phyloP scores from a whole-genome alignment of 768 basidiomycete genomes.

The Serendipita sp. region DNA sequence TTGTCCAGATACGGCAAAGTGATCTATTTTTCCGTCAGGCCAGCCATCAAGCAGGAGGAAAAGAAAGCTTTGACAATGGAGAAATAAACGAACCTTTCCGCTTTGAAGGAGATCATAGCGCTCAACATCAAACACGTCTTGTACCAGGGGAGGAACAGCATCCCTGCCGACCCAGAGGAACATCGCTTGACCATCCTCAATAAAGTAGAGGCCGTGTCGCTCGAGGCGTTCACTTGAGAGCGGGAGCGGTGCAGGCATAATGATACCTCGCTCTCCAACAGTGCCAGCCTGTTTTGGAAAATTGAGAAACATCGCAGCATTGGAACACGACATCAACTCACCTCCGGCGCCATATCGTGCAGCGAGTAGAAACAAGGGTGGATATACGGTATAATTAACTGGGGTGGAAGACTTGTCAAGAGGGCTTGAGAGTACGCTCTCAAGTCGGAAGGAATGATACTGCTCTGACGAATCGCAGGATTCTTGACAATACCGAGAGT shows the following conservation, averaged over 20 bases:
- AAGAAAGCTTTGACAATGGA: background rate
- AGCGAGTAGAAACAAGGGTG: conserved; percentile 92
- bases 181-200: conserved; percentile 95
- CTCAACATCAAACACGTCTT: conserved; percentile 87
- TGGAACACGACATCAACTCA: conserved; percentile 20
- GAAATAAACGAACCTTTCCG: conserved; percentile 55
- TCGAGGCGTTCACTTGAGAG: conserved; percentile 91
- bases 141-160: conserved; percentile 85
- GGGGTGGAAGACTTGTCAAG: conserved; percentile 78
- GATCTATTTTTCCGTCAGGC: conserved; percentile 38
- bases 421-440: conserved; percentile 89
- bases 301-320: conserved; percentile 1
- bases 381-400: conserved; percentile 83
- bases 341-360: conserved; percentile 91
- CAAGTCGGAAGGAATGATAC: conserved; percentile 93
- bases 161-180: conserved; percentile 99
- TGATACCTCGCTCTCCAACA: conserved; percentile 74
- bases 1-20: conserved; percentile 88
- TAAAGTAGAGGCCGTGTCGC: conserved; percentile 87
- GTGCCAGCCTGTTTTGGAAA: conserved; percentile 59
- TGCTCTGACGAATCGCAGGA: conserved; percentile 88
- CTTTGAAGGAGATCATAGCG: conserved; percentile 79
- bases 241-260: conserved; percentile 76
- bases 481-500: conserved; percentile 88
- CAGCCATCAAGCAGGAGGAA: background rate